Evolutionary conservation across 1,284 basidiomycete genomes (phyloP).

Genomic region (Heterobasidion parviporum): DNA sequence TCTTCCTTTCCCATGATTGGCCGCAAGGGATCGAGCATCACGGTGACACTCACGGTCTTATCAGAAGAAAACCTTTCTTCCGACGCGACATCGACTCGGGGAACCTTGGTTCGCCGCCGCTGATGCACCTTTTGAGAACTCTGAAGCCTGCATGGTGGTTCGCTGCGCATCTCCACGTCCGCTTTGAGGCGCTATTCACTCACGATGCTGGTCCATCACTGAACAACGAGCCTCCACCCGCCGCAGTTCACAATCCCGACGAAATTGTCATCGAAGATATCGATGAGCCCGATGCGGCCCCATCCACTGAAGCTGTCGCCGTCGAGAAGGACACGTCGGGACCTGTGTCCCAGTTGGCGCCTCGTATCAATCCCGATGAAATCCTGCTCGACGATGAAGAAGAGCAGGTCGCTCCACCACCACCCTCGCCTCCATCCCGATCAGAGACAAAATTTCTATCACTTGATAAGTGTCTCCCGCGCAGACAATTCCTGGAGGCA

Average conservation of each 20-base stretch:
- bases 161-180: conserved; percentile 88
- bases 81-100: conserved; percentile 64
- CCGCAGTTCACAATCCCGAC: conserved; percentile 24
- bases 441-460: conserved; percentile 78
- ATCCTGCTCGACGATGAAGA: conserved; percentile 60
- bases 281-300: conserved; percentile 4
- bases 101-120: conserved; percentile 82
- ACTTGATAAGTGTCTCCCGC: conserved; percentile 86
- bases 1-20: conserved; percentile 98
- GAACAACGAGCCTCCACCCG: neutral
- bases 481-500: conserved; percentile 82
- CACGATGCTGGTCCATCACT: conserved; percentile 28
- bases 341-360: neutral
- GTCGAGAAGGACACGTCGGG: neutral
- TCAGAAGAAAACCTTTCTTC: conserved; percentile 82
- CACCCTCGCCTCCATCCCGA: conserved; percentile 22
- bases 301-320: neutral
- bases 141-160: conserved; percentile 94
- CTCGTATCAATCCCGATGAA: conserved; percentile 58
- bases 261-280: conserved; percentile 34
- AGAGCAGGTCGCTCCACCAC: conserved; percentile 29
- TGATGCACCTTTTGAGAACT: conserved; percentile 69
- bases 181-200: conserved; percentile 63
- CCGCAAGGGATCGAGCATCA: conserved; percentile 80
- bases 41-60: conserved; percentile 62